A percentile compares a stretch with the other conserved stretches of the same genome.
phyloP scores from a whole-genome alignment of 2,329 filamentous ascomycete species.

The Akanthomyces muscarius region DNA sequence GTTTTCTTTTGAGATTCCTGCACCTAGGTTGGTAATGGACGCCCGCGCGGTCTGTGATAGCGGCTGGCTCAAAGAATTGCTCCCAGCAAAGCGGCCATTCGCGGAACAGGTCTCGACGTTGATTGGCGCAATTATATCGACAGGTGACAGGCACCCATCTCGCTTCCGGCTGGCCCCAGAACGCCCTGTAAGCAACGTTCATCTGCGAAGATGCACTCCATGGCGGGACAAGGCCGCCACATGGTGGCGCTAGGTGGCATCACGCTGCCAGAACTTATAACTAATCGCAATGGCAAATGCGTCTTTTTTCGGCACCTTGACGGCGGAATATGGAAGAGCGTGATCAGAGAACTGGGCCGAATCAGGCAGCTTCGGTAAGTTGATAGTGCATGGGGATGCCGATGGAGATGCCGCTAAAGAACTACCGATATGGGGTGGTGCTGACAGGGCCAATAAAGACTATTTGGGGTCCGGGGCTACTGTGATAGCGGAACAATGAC shows the following conservation, averaged over 20 bases:
- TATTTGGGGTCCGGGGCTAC: neutral
- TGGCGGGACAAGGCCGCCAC: neutral
- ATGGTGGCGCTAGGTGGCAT: neutral
- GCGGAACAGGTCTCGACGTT: neutral
- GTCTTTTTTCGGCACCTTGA: neutral
- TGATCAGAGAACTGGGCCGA: neutral
- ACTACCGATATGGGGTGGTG: neutral
- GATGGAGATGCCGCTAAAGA: neutral
- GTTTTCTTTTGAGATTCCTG: too few relatives aligned
- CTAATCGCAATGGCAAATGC: neutral
- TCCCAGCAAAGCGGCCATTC: neutral
- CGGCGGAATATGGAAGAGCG: neutral
- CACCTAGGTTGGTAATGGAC: too few relatives aligned
- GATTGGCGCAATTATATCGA: conserved; percentile 5
- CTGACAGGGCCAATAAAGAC: neutral
- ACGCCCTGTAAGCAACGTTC: neutral
- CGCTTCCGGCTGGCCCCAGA: neutral
- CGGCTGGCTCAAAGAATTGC: too few relatives aligned
- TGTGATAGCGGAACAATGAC: neutral
- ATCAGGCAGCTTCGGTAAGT: neutral
- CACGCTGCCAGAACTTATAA: neutral
- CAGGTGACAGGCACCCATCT: neutral
- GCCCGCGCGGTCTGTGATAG: too few relatives aligned
- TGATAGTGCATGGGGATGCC: neutral
- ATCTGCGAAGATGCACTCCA: neutral